These are phyloP conservation scores for Komagataella kurtzmanii DNA, from an alignment of 805 yeast species.

Conservation along the genomic window DNA sequence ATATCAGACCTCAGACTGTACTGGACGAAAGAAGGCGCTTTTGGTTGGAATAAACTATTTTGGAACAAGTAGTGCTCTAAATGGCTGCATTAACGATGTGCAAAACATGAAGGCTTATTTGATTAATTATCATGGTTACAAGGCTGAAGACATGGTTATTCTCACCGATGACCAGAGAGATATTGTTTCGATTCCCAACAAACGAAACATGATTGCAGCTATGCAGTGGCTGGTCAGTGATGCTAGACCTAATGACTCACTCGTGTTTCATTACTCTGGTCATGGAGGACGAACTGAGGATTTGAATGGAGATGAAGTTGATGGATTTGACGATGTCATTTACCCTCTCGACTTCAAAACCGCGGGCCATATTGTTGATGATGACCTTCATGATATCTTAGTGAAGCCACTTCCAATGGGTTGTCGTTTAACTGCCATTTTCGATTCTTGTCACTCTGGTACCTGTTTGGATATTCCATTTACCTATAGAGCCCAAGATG, in stretches of 20 bases:
- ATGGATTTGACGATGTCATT: slow-evolving; percentile 59
- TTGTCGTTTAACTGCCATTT: slow-evolving; percentile 56
- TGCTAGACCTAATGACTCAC: slow-evolving; percentile 62
- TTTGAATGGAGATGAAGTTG: slow-evolving; percentile 60
- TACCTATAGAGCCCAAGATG: slow-evolving; percentile 53
- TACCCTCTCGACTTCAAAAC: slow-evolving; percentile 59
- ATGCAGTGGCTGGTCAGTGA: slow-evolving; percentile 61
- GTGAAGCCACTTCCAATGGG: slow-evolving; percentile 54
- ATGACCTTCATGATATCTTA: slow-evolving; percentile 47
- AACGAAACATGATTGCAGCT: slow-evolving; percentile 51
- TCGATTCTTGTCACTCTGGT: slow-evolving; percentile 73
- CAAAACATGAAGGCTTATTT: slow-evolving; percentile 31
- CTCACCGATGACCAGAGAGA: slow-evolving; percentile 35
- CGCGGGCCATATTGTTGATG: slow-evolving; percentile 54
- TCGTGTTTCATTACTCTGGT: slow-evolving; percentile 67
- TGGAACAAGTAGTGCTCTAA: slow-evolving; percentile 39
- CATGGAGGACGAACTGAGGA: slow-evolving; percentile 65
- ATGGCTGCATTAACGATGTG: slow-evolving; percentile 68
- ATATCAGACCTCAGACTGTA: slow-evolving; percentile 33
- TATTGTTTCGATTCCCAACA: slow-evolving; percentile 39
- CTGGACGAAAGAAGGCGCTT: slow-evolving; percentile 55
- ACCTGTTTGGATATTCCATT: slow-evolving; percentile 64
- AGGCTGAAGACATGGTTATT: slow-evolving; percentile 35
- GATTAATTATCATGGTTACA: slow-evolving; percentile 25
- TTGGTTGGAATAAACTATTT: slow-evolving; percentile 60